Percentiles rank a stretch among this genome's conserved stretches.
These are phyloP conservation scores for Neobulgaria alba DNA, from an alignment of 2,329 filamentous ascomycete genomes.

Conservation along the genomic window DNA sequence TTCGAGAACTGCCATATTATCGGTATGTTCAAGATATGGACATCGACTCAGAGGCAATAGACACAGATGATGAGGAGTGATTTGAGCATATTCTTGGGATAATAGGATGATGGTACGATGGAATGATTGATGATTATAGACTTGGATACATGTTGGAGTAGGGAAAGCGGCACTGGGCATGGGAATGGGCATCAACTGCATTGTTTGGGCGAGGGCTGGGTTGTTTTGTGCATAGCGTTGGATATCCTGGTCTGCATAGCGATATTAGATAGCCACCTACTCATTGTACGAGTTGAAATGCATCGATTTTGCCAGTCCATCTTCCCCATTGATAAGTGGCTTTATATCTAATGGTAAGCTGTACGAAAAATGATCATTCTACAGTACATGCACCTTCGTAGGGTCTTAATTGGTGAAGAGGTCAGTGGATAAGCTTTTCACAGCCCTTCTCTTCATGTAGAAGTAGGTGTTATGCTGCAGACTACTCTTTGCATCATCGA, in stretches of 20 bases:
- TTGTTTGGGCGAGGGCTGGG: conserved; percentile 5
- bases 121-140: conserved; percentile 13
- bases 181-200: conserved; percentile 13
- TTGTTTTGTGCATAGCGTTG: conserved; percentile 14
- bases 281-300: conserved; percentile 1
- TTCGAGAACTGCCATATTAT: conserved; percentile 24
- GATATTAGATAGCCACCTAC: conserved; percentile 4
- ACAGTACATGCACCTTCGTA: too few relatives aligned
- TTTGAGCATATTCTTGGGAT: conserved; percentile 2
- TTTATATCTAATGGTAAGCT: too few relatives aligned
- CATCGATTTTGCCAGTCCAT: too few relatives aligned
- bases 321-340: too few relatives aligned
- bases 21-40: conserved; percentile 22
- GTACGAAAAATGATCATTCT: too few relatives aligned
- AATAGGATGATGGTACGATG: conserved; percentile 3
- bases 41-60: conserved; percentile 2
- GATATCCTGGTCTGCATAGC: conserved; percentile 4
- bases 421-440: too few relatives aligned
- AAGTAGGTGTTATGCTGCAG: too few relatives aligned
- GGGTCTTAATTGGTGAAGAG: too few relatives aligned
- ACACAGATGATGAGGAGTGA: conserved; percentile 23
- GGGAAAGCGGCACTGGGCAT: not conserved
- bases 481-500: too few relatives aligned
- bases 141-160: not conserved
- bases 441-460: too few relatives aligned